Conservation (phyloP, 768 basidiomycete genomes). For the Hericium erinaceus region DNA sequence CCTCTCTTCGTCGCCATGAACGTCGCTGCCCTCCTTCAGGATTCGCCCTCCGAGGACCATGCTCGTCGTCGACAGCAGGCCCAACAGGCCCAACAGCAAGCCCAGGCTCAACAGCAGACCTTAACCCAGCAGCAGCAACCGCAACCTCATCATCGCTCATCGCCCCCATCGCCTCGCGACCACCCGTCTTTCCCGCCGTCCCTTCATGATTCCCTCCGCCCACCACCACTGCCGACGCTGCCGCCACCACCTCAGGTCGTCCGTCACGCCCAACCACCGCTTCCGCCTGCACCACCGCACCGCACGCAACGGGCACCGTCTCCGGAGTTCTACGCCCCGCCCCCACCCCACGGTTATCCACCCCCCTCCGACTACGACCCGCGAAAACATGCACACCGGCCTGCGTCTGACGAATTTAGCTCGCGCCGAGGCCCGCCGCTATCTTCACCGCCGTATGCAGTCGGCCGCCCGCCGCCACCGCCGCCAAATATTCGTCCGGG, state of each 20-base stretch:
- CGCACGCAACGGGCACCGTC: background rate
- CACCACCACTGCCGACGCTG: slow-evolving; percentile 10
- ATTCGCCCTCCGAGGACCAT: slow-evolving; percentile 55
- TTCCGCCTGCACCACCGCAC: slow-evolving; percentile 2
- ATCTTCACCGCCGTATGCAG: slow-evolving; percentile 2
- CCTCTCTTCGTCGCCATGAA: slow-evolving; percentile 38
- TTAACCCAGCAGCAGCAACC: slow-evolving; percentile 20
- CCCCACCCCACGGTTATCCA: background rate
- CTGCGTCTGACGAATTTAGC: slow-evolving; percentile 3
- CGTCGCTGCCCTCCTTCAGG: slow-evolving; percentile 59
- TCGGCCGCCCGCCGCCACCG: slow-evolving; percentile 12
- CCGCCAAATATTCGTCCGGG: slow-evolving; percentile 10
- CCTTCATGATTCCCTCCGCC: slow-evolving; percentile 12
- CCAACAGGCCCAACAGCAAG: slow-evolving; percentile 18
- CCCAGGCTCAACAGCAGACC: slow-evolving; percentile 17
- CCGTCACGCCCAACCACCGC: slow-evolving; percentile 12
- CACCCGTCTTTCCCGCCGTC: slow-evolving; percentile 11
- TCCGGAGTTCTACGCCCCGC: no score
- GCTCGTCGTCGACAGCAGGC: slow-evolving; percentile 20
- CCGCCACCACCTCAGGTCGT: slow-evolving; percentile 11
- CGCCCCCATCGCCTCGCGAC: slow-evolving; percentile 18
- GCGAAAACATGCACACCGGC: background rate
- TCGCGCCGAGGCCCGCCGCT: slow-evolving; percentile 10
- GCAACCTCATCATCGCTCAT: slow-evolving; percentile 19
- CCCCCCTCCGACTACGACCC: background rate